These are phyloP conservation scores for Cotoneaster glaucophyllus DNA, from an alignment of 306 rosid genomes.

Conservation along the genomic window DNA sequence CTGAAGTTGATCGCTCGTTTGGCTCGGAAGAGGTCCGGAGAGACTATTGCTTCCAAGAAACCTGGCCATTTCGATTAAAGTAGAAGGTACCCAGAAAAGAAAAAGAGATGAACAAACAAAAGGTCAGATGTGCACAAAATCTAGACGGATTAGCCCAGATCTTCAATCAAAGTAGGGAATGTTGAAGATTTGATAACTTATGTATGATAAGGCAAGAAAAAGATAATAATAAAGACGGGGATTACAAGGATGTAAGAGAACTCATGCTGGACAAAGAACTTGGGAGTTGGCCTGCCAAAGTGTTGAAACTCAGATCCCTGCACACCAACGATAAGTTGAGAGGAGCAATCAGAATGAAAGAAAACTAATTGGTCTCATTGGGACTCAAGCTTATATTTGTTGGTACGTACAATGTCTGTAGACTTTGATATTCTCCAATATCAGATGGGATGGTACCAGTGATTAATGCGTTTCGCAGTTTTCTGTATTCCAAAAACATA, in stretches of 20 bases:
- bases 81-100: neutral
- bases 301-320: constrained; percentile 28
- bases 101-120: no score
- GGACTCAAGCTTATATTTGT: neutral
- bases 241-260: constrained; percentile 12
- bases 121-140: neutral
- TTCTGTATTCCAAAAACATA: neutral
- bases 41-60: constrained; percentile 33
- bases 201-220: neutral
- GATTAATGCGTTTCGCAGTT: constrained; percentile 22
- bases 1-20: neutral
- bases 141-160: neutral
- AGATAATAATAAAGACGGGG: neutral
- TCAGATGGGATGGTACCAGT: constrained; percentile 18
- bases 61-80: neutral
- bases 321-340: neutral
- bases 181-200: neutral
- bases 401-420: constrained; percentile 9
- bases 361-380: neutral
- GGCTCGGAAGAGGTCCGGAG: constrained; percentile 20
- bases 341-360: neutral
- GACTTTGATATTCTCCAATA: constrained; percentile 8
- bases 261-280: constrained; percentile 10
- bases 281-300: constrained; percentile 21
- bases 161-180: no score